Evolutionary conservation across 2,329 filamentous ascomycete species (phyloP).

Genomic region (Claviceps purpurea): DNA sequence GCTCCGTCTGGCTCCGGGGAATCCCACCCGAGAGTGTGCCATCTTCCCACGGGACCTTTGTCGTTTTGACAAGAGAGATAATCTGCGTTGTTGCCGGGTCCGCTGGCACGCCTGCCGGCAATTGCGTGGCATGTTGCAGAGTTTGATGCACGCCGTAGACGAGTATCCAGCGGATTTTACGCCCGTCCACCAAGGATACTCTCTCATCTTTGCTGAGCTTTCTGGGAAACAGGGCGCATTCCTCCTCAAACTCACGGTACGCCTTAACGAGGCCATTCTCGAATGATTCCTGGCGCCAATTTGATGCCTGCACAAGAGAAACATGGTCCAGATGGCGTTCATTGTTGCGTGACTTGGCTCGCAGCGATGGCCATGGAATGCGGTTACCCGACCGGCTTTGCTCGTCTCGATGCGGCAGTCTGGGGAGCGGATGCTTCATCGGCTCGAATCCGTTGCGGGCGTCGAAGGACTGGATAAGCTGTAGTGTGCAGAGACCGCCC

Average conservation of each 20-base stretch:
- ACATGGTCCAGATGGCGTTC: slow-evolving; percentile 36
- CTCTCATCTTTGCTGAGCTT: slow-evolving; percentile 44
- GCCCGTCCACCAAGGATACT: slow-evolving; percentile 44
- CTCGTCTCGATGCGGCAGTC: slow-evolving; percentile 39
- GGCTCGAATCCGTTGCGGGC: slow-evolving; percentile 41
- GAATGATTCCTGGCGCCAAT: slow-evolving; percentile 25
- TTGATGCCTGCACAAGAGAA: slow-evolving; percentile 38
- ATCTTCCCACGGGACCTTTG: slow-evolving; percentile 34
- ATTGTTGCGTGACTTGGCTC: slow-evolving; percentile 32
- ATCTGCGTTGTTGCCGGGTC: slow-evolving; percentile 43
- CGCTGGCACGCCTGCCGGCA: slow-evolving; percentile 48
- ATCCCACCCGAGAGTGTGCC: slow-evolving; percentile 15
- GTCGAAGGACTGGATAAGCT: slow-evolving; percentile 57
- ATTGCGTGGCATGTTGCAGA: slow-evolving; percentile 48
- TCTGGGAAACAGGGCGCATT: slow-evolving; percentile 32
- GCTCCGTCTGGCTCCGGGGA: slow-evolving; percentile 16
- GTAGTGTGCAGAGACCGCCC: slow-evolving; percentile 57
- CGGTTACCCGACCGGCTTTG: slow-evolving; percentile 17
- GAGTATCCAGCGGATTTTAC: slow-evolving; percentile 67
- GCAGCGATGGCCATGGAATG: slow-evolving; percentile 27
- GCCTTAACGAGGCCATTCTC: slow-evolving; percentile 49
- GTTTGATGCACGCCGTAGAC: slow-evolving; percentile 63
- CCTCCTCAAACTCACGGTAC: slow-evolving; percentile 58
- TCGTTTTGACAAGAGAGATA: slow-evolving; percentile 28
- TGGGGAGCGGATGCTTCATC: slow-evolving; percentile 52